These are phyloP conservation scores for Fonsecaea pugnacius DNA, from an alignment of 2,329 filamentous ascomycete species.

Conservation along the genomic window DNA sequence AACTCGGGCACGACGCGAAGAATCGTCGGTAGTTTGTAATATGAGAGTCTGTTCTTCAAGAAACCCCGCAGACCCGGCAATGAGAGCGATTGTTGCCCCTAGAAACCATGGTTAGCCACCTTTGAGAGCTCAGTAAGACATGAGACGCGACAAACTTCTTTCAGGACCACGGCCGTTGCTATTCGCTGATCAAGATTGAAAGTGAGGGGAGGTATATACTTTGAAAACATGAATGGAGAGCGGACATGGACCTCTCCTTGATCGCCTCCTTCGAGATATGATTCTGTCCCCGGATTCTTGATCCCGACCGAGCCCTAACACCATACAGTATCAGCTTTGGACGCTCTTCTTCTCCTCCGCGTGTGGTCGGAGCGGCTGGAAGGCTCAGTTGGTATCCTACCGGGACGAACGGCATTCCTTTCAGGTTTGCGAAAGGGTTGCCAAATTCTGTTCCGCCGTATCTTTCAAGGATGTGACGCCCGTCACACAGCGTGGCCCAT, in stretches of 20 bases:
- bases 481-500: constrained; percentile 45
- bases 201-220: background rate
- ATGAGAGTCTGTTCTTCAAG: background rate
- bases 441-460: constrained; percentile 53
- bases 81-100: background rate
- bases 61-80: background rate
- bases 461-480: constrained; percentile 46
- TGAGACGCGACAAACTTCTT: constrained; percentile 7
- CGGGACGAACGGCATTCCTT: constrained; percentile 25
- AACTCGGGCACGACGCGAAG: constrained; percentile 51
- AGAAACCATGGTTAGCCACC: background rate
- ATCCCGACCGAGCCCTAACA: constrained; percentile 39
- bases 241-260: constrained; percentile 54
- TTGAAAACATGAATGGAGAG: constrained; percentile 45
- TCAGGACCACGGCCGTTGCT: constrained; percentile 46
- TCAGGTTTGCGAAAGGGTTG: constrained; percentile 46
- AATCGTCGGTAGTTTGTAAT: constrained; percentile 54
- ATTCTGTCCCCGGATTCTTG: constrained; percentile 44
- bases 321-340: too few species aligned
- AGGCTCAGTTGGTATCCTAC: background rate
- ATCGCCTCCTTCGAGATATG: constrained; percentile 48
- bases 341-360: too few species aligned
- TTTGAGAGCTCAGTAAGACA: too few species aligned
- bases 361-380: too few species aligned
- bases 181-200: constrained; percentile 44